Base-by-base conservation (phyloP, 78 protist species). In the Chrysochromulina parva region DNA sequence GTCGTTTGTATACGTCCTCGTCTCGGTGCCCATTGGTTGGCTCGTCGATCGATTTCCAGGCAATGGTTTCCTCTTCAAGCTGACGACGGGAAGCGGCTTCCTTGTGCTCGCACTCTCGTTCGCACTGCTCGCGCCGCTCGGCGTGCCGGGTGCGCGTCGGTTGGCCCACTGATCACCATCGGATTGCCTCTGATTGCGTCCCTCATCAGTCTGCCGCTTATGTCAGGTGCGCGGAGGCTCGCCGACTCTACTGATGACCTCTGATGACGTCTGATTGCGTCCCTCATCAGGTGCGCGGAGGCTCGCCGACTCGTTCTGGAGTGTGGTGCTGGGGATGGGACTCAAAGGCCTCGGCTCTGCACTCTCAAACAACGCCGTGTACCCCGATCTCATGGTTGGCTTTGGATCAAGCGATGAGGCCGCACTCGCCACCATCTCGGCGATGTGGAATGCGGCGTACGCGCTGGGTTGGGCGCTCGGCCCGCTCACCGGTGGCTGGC, bases 361-460 rank as follows among this genome's bases (percentile, higher is more conserved):
- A 48, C 50, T 69, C 50, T 74, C 73, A 48, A 88, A 88, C 90
- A 88, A 88, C 67, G 90, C 90, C 66, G 90, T 74, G 24, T 88
- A 88, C 50, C 81, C 78, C 7, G 90, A 88, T 53, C n/a, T 88
- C 50, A 80, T 88, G 22, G 2, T 88, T n/a, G 60, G 2, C 13
- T 5, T 88, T n/a, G 26, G n/a, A 7, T 10, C 38, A 26, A 6
- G 5, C 73, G 52, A 53, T 22, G 2, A 9, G 65, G 57, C 48
- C 50, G 7, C 14, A 20, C 90, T 22, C 47, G 90, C 90, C 22
- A 14, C 69, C 66, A 52, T 65, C 26, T 74, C 60, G 73, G 90
- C 80, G 17, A 66, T 88, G 55, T 88, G 90, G 90, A 88, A 88
- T 50, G 90, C 90, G 16, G 90, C 90, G 24, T 88, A 88, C 90